Evolutionary conservation across 139 green algal genomes (phyloP).

Genomic region (Ostreobium quekettii): DNA sequence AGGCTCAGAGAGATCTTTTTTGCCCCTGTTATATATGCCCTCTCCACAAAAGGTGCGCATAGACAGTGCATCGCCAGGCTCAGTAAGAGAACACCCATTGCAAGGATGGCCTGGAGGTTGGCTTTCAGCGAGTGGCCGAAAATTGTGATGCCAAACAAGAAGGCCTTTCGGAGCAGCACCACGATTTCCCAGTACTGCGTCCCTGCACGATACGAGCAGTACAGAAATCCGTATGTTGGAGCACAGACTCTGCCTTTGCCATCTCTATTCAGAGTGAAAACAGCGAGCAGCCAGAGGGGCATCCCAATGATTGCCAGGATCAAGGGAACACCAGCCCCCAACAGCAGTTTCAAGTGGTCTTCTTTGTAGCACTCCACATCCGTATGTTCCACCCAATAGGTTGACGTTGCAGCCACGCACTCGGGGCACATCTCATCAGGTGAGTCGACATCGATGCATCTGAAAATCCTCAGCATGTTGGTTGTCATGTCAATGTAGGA

Average conservation of each 20-base stretch:
- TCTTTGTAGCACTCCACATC: slow-evolving; percentile 10
- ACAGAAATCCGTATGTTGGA: slow-evolving; percentile 6
- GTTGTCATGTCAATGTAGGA: too few species aligned
- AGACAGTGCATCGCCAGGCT: slow-evolving; percentile 1
- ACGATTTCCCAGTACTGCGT: slow-evolving; percentile 9
- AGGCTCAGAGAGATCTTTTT: not conserved
- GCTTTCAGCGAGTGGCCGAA: slow-evolving; percentile 2
- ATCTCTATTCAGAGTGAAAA: too few species aligned
- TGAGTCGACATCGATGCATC: too few species aligned
- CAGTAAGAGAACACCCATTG: slow-evolving; percentile 1
- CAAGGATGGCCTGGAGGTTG: slow-evolving; percentile 13
- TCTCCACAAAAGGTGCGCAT: slow-evolving; percentile 1
- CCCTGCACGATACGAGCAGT: not conserved
- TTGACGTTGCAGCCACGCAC: too few species aligned
- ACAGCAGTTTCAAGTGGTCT: not conserved
- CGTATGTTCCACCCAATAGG: slow-evolving; percentile 17
- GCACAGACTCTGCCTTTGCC: not conserved
- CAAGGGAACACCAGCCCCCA: not conserved
- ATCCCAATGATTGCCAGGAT: not conserved
- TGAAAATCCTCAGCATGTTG: too few species aligned
- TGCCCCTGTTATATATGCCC: too few species aligned
- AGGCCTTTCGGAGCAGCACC: slow-evolving; percentile 2
- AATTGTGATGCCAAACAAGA: not conserved
- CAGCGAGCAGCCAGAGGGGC: too few species aligned
- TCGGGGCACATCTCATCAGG: too few species aligned